A percentile compares a stretch with the other conserved stretches of the same genome.
Conservation (phyloP, 1,284 basidiomycete genomes). For the Hymenochaete sp. region DNA sequence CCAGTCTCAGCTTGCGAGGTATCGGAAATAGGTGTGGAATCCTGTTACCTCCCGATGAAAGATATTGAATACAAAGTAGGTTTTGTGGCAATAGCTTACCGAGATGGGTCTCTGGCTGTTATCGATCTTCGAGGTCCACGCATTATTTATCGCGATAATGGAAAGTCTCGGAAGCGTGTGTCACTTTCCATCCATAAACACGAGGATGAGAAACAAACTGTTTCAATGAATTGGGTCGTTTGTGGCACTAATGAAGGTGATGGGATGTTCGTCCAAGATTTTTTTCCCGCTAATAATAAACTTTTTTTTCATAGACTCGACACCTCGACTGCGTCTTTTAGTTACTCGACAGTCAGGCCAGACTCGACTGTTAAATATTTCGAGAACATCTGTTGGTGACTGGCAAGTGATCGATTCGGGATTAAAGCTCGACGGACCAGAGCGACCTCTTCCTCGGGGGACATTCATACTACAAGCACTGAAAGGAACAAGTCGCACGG, state of each 20-base stretch:
- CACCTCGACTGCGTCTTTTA: conserved; percentile 51
- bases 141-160: conserved; percentile 43
- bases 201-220: conserved; percentile 35
- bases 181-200: conserved; percentile 25
- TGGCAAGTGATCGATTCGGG: conserved; percentile 42
- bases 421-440: conserved; percentile 36
- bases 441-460: conserved; percentile 41
- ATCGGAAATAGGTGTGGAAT: conserved; percentile 52
- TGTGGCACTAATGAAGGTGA: conserved; percentile 46
- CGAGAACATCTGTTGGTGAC: conserved; percentile 30
- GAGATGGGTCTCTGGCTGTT: conserved; percentile 49
- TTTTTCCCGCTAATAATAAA: background rate
- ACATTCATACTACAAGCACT: conserved; percentile 57
- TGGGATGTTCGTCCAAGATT: background rate
- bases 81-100: conserved; percentile 65
- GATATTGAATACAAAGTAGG: conserved; percentile 35
- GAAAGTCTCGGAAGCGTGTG: conserved; percentile 26
- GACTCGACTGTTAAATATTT: conserved; percentile 49
- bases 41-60: background rate
- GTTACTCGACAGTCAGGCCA: conserved; percentile 52
- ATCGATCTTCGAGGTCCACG: conserved; percentile 67
- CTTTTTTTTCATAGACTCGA: conserved; percentile 34
- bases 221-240: conserved; percentile 59
- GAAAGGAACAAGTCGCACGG: conserved; percentile 40
- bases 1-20: conserved; percentile 48